Evolutionary conservation across 1,284 basidiomycete genomes (phyloP), one percentile per base, ranked within the genome.

Genomic region (Heterobasidion occidentale): DNA sequence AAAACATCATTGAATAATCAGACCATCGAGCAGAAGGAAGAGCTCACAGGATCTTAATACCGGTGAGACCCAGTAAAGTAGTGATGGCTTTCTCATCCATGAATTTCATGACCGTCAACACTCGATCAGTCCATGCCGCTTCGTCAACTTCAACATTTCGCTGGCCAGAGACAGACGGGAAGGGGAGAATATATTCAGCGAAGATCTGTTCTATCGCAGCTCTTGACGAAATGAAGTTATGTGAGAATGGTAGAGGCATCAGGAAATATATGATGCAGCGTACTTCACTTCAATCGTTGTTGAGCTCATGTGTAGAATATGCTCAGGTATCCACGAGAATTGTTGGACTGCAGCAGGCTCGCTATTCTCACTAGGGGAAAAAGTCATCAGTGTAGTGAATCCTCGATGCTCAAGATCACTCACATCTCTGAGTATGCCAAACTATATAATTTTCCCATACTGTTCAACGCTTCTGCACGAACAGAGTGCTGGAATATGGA

Each of bases 281-380:
- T 58, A 88, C 84, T 81, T 80, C 52, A 83, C 74, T 65, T 91
- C 88, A 0, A 69, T 54, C 9, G 74, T 78, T 5, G 76, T 66
- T 17, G 74, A 72, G 6, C 76, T 75, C 57, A 80, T 79, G 56
- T 74, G 76, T 46, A 91, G 76, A 35, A 99, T 74, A 46, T 79
- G 76, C 36, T 87, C 79, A 0, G 97, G 95, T 59, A 99, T 98
- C 97, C 97, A 99, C 0, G 83, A 84, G 66, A 99, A 98, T 55
- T 96, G 92, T 19, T 76, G 69, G 17, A 87, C 77, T 0, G 94
- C 92, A 0, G 80, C 75, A 1, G 78, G 71, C 58, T 94, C 90
- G 56, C 86, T 84, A 59, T 83, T 87, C 67, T 96, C 93, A 62
- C 93, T 97, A 60, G 9, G 15, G 9, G 15, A 19, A 56, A 27